phyloP scores from a whole-genome alignment of 495 filamentous ascomycete species.

The Penicillium goetzii region DNA sequence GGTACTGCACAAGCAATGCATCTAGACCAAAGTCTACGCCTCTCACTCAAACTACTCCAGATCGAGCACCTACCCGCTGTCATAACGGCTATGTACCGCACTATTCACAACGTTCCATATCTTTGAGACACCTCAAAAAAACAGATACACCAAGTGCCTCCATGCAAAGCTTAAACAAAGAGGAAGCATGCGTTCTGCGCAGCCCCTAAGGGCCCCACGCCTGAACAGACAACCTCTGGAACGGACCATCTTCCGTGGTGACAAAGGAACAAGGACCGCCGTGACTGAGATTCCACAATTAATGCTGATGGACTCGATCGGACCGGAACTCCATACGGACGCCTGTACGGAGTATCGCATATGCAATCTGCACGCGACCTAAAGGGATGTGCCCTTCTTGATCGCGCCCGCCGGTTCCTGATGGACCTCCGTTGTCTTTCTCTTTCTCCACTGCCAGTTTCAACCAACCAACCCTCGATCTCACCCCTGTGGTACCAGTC shows the following conservation, averaged over 20 bases:
- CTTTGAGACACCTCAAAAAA: not conserved
- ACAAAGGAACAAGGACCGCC: not conserved
- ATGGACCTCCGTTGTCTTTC: conserved; percentile 4
- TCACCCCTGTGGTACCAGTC: not conserved
- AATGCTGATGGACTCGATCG: conserved; percentile 24
- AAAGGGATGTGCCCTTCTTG: conserved; percentile 21
- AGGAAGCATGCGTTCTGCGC: conserved; percentile 5
- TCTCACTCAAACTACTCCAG: conserved; percentile 8
- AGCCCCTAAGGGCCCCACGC: not conserved
- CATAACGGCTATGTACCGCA: not conserved
- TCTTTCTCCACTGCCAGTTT: conserved; percentile 6
- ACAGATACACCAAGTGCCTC: not conserved
- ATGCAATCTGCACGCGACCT: conserved; percentile 29
- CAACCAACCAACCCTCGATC: not conserved
- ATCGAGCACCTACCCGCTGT: conserved; percentile 11
- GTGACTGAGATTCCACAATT: not conserved
- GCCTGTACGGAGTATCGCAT: conserved; percentile 36
- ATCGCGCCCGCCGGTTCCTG: conserved; percentile 9
- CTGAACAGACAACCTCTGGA: not conserved
- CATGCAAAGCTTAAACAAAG: conserved; percentile 4
- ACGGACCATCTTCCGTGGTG: conserved; percentile 15
- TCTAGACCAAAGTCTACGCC: conserved; percentile 15
- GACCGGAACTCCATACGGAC: conserved; percentile 28
- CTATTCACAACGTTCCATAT: not conserved
- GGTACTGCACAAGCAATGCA: conserved; percentile 1